Conservation (phyloP, 129 eudicot species). For the Flaveria brownii region DNA sequence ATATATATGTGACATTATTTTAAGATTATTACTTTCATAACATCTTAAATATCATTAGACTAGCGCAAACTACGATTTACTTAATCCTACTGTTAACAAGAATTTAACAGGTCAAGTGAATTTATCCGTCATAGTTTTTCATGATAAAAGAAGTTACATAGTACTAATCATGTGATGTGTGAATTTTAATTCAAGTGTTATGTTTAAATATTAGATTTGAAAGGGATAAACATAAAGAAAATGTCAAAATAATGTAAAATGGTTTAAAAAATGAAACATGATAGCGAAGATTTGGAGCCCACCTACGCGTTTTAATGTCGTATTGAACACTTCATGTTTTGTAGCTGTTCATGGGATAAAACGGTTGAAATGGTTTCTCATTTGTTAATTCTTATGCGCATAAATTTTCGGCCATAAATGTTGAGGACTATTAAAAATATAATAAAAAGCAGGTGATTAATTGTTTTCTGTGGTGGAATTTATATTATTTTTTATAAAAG, state of each 20-base stretch:
- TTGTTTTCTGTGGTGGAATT: too few relatives aligned
- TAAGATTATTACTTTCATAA: too few relatives aligned
- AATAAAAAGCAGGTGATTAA: too few relatives aligned
- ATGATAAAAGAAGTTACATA: too few relatives aligned
- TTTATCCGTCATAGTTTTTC: too few relatives aligned
- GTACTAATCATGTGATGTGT: not conserved
- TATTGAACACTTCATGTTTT: constrained; percentile 21
- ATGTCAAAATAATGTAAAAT: not conserved
- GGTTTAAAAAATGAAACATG: not conserved
- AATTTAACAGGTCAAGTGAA: too few relatives aligned
- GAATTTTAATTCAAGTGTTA: not conserved
- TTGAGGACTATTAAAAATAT: not conserved
- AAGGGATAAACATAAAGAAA: not conserved
- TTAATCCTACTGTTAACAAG: too few relatives aligned
- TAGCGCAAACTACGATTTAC: too few relatives aligned
- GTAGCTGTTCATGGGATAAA: not conserved
- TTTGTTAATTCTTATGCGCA: not conserved
- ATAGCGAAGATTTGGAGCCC: not conserved
- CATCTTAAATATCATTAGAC: too few relatives aligned
- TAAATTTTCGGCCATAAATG: not conserved
- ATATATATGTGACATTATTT: not conserved
- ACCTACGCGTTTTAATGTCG: constrained; percentile 20
- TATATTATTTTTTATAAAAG: too few relatives aligned
- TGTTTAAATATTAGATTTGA: not conserved
- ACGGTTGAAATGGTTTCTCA: constrained; percentile 9